Evolutionary conservation across 192 early-diverging fungal genomes (phyloP).

Genomic region (Umbelopsis ramanniana): DNA sequence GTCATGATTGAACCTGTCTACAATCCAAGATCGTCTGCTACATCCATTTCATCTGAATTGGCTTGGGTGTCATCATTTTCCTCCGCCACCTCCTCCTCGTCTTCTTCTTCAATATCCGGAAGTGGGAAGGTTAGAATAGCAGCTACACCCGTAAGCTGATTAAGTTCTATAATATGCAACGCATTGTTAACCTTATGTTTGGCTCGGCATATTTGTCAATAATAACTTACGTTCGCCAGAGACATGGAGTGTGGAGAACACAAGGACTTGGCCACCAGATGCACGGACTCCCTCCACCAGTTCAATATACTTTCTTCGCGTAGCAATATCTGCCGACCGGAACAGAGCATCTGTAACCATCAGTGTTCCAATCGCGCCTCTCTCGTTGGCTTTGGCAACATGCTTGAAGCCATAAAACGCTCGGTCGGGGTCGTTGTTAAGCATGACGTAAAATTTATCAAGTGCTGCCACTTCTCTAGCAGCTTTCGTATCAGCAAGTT

Average conservation of each 20-base stretch:
- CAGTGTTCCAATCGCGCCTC: slow-evolving; percentile 85
- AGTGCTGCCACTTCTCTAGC: slow-evolving; percentile 82
- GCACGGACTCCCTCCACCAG: slow-evolving; percentile 84
- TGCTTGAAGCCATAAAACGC: slow-evolving; percentile 94
- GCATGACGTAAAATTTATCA: slow-evolving; percentile 88
- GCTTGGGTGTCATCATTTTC: slow-evolving; percentile 27
- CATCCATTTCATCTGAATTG: not conserved
- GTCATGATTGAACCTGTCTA: not conserved
- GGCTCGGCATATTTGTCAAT: too few species aligned
- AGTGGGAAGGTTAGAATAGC: slow-evolving; percentile 93
- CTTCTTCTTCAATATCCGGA: slow-evolving; percentile 79
- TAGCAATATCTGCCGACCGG: slow-evolving; percentile 82
- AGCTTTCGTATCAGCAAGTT: slow-evolving; percentile 91
- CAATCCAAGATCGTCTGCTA: not conserved
- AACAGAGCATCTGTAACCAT: slow-evolving; percentile 95
- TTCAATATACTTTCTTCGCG: slow-evolving; percentile 82
- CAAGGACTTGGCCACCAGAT: slow-evolving; percentile 75
- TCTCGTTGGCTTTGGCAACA: slow-evolving; percentile 82
- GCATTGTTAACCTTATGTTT: not conserved
- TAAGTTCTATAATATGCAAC: slow-evolving; percentile 62
- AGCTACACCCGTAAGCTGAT: slow-evolving; percentile 93
- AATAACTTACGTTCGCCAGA: slow-evolving; percentile 85
- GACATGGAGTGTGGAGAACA: slow-evolving; percentile 93
- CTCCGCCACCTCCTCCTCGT: slow-evolving; percentile 45
- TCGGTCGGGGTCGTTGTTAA: slow-evolving; percentile 84